These are phyloP conservation scores for Paratrypanosoma confusum DNA, from an alignment of 208 protist genomes.

Conservation along the genomic window DNA sequence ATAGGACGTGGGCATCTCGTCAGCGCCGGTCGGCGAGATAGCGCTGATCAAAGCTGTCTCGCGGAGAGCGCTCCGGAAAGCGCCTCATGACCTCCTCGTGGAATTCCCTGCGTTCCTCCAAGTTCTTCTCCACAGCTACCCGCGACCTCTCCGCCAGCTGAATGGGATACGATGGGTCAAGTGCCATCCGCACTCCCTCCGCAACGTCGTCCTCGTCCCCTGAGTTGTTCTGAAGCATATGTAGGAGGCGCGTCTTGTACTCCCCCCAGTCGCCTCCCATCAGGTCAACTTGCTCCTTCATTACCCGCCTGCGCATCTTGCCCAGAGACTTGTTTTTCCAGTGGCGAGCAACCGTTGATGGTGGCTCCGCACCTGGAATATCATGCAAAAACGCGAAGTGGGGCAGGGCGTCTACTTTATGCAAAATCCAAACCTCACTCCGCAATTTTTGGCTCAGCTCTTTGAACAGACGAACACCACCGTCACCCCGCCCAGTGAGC, in stretches of 20 bases:
- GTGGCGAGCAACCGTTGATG: constrained; percentile 18
- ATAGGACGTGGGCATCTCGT: not conserved
- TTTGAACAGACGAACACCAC: constrained; percentile 7
- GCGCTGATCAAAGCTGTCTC: constrained; percentile 41
- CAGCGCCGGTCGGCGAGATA: constrained; percentile 1
- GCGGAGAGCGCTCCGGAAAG: constrained; percentile 39
- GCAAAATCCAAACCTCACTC: constrained; percentile 77
- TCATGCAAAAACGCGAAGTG: constrained; percentile 78
- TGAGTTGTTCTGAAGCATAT: constrained; percentile 68
- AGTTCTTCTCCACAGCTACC: constrained; percentile 22
- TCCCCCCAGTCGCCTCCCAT: constrained; percentile 76
- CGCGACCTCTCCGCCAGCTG: constrained; percentile 48
- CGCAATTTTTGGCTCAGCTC: constrained; percentile 42
- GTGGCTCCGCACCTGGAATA: constrained; percentile 72
- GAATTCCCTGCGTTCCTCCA: constrained; percentile 35
- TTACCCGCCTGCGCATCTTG: constrained; percentile 9
- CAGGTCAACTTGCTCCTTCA: constrained; percentile 43
- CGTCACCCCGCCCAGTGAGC: constrained; percentile 7
- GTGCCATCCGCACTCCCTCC: constrained; percentile 61
- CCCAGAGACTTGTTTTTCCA: constrained; percentile 22
- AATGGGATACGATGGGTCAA: constrained; percentile 66
- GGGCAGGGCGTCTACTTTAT: constrained; percentile 56
- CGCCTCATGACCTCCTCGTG: constrained; percentile 26
- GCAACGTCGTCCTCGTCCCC: constrained; percentile 75
- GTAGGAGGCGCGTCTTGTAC: constrained; percentile 66